Conservation (phyloP, 805 yeast species). For the Blastobotrys mokoenaii region DNA sequence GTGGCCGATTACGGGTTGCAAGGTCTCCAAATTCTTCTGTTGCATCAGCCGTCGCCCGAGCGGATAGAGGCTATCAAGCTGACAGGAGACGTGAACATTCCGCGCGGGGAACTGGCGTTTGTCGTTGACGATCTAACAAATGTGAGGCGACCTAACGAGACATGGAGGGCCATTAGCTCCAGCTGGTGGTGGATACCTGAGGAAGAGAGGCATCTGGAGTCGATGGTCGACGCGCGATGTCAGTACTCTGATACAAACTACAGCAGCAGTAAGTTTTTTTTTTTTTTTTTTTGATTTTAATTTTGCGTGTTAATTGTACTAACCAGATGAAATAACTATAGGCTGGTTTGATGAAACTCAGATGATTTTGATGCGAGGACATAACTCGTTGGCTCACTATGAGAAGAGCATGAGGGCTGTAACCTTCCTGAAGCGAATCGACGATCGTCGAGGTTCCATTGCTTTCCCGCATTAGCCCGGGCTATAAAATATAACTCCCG, state of each 20-base stretch:
- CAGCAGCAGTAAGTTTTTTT: neutral
- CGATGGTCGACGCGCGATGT: too few relatives aligned
- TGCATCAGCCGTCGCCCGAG: conserved; percentile 19
- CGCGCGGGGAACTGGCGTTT: conserved; percentile 23
- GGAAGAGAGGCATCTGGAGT: too few relatives aligned
- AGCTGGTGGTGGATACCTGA: too few relatives aligned
- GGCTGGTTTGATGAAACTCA: too few relatives aligned
- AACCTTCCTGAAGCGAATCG: too few relatives aligned
- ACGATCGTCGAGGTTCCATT: too few relatives aligned
- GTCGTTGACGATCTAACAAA: conserved; percentile 15
- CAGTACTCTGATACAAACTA: too few relatives aligned
- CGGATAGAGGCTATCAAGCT: conserved; percentile 23
- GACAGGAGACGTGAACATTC: conserved; percentile 21
- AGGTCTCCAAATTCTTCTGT: conserved; percentile 18
- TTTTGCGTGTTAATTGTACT: neutral
- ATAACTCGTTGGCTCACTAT: too few relatives aligned
- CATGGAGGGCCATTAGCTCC: neutral
- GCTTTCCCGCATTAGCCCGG: too few relatives aligned
- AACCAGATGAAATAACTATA: neutral
- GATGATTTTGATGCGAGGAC: too few relatives aligned
- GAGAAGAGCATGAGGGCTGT: too few relatives aligned
- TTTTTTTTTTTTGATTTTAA: neutral
- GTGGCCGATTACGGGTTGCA: conserved; percentile 15
- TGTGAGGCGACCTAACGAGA: neutral
- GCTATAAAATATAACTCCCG: too few relatives aligned